Percentiles rank a stretch among this genome's conserved stretches.
Evolutionary conservation across 179 eudicot species (phyloP).

Genomic region (Actinidia arguta): DNA sequence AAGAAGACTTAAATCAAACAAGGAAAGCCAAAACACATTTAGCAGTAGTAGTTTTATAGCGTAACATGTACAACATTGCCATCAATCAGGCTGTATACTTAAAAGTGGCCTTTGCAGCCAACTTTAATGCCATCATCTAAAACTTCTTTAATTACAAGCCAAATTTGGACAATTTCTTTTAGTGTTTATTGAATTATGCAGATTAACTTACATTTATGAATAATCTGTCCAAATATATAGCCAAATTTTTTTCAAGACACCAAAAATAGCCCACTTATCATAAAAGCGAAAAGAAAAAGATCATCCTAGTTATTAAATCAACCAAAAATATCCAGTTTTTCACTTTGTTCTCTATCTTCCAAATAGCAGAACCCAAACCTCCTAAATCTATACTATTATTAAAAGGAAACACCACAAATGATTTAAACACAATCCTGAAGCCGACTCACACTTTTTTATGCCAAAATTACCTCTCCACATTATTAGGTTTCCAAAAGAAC

Average conservation of each 20-base stretch:
- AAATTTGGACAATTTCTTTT: neutral
- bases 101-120: neutral
- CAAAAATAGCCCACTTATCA: neutral
- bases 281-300: neutral
- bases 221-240: neutral
- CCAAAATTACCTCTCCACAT: too few relatives aligned
- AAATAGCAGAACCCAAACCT: neutral
- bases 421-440: too few relatives aligned
- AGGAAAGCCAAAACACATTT: neutral
- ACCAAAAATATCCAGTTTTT: neutral
- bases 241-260: neutral
- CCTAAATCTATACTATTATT: too few relatives aligned
- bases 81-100: neutral
- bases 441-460: too few relatives aligned
- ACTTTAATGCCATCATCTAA: neutral
- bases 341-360: neutral
- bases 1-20: neutral
- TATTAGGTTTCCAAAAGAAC: too few relatives aligned
- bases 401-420: too few relatives aligned
- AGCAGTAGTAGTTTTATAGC: neutral
- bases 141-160: neutral
- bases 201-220: neutral
- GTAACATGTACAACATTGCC: neutral
- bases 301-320: neutral
- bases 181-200: neutral